Evolutionary conservation across 2,329 filamentous ascomycete species (phyloP).

Genomic region (Aspergillus udagawae): DNA sequence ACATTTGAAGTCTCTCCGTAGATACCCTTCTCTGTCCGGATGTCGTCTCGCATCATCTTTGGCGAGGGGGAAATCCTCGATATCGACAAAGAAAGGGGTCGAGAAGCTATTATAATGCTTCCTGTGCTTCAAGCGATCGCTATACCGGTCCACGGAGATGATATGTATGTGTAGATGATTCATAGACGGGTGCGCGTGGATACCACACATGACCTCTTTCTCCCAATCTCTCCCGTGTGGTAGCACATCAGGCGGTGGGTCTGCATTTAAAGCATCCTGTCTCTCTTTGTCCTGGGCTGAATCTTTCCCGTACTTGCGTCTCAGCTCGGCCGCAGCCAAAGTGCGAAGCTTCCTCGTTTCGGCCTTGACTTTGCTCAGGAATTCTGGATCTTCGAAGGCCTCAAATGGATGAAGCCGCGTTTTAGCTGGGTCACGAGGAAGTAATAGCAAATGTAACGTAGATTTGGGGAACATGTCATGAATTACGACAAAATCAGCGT

Average conservation of each 20-base stretch:
- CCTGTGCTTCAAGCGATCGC: slow-evolving; percentile 66
- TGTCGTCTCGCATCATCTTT: slow-evolving; percentile 61
- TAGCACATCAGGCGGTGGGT: slow-evolving; percentile 47
- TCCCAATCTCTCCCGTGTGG: slow-evolving; percentile 76
- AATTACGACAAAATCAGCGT: slow-evolving; percentile 69
- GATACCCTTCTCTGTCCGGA: slow-evolving; percentile 54
- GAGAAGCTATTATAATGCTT: slow-evolving; percentile 93
- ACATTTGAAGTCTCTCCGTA: slow-evolving; percentile 66
- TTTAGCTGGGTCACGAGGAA: slow-evolving; percentile 65
- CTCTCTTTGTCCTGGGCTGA: slow-evolving; percentile 63
- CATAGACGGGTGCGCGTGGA: slow-evolving; percentile 90
- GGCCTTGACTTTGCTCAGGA: slow-evolving; percentile 60
- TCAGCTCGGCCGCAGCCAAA: slow-evolving; percentile 71
- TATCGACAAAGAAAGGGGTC: slow-evolving; percentile 73
- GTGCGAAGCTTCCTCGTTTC: slow-evolving; percentile 60
- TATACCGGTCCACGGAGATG: slow-evolving; percentile 73
- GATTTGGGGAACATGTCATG: slow-evolving; percentile 84
- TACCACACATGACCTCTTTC: slow-evolving; percentile 68
- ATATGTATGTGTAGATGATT: slow-evolving; percentile 88
- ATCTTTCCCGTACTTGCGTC: slow-evolving; percentile 60
- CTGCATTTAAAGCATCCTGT: slow-evolving; percentile 61
- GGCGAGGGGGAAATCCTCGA: slow-evolving; percentile 75
- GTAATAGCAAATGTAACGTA: slow-evolving; percentile 78
- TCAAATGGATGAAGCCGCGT: slow-evolving; percentile 69
- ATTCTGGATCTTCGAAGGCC: slow-evolving; percentile 66